A percentile compares a stretch with the other conserved stretches of the same genome.
phyloP scores from a whole-genome alignment of 2,329 filamentous ascomycete species.

The Penicillium sp. region DNA sequence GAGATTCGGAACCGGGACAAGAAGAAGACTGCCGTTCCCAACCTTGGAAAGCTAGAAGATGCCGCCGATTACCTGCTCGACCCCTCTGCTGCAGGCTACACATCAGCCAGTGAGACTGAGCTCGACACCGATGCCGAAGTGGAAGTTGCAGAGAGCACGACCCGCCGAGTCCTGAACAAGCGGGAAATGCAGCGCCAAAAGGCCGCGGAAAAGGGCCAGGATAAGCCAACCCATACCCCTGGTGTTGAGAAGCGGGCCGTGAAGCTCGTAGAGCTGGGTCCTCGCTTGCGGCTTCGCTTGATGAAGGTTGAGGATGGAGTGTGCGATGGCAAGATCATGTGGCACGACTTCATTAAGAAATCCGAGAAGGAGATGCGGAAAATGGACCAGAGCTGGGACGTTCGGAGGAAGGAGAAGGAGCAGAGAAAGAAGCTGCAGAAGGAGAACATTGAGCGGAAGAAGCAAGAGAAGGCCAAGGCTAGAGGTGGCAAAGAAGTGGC shows the following conservation, averaged over 20 bases:
- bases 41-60: conserved; percentile 85
- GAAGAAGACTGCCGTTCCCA: conserved; percentile 72
- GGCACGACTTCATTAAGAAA: conserved; percentile 95
- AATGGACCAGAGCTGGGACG: conserved; percentile 79
- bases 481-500: conserved; percentile 45
- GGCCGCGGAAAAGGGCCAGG: conserved; percentile 45
- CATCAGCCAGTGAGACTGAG: conserved; percentile 90
- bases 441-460: conserved; percentile 87
- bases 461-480: conserved; percentile 58
- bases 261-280: conserved; percentile 88
- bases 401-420: conserved; percentile 77
- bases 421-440: conserved; percentile 82
- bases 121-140: conserved; percentile 93
- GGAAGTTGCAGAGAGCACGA: conserved; percentile 65
- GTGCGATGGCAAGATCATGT: conserved; percentile 87
- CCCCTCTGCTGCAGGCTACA: conserved; percentile 74
- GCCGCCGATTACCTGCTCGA: conserved; percentile 94
- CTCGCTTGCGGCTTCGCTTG: conserved; percentile 80
- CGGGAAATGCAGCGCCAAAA: conserved; percentile 50
- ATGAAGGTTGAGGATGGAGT: conserved; percentile 96
- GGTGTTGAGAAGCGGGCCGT: conserved; percentile 80
- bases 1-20: conserved; percentile 69
- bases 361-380: conserved; percentile 71
- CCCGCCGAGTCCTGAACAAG: conserved; percentile 54
- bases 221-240: conserved; percentile 39